Evolutionary conservation across 805 yeast genomes (phyloP).

Genomic region (Candida railenensis): DNA sequence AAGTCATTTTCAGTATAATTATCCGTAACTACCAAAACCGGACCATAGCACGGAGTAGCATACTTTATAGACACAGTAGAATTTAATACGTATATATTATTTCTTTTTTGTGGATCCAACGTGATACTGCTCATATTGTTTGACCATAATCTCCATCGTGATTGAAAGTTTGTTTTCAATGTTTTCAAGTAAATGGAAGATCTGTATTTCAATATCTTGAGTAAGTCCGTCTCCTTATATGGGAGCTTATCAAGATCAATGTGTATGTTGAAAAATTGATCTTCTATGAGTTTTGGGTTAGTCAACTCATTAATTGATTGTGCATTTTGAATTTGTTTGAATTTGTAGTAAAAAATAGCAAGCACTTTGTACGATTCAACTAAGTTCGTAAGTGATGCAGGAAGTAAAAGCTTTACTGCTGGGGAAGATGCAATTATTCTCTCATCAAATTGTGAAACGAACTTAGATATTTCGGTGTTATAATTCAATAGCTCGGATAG

Average conservation of each 20-base stretch:
- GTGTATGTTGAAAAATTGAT: conserved; percentile 23
- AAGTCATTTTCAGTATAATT: conserved; percentile 90
- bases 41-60: conserved; percentile 92
- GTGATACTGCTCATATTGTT: conserved; percentile 36
- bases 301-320: conserved; percentile 19
- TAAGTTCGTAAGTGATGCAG: conserved; percentile 57
- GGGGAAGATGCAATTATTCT: conserved; percentile 82
- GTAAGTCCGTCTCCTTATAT: conserved; percentile 30
- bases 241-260: conserved; percentile 35
- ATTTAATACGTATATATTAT: conserved; percentile 72
- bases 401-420: conserved; percentile 70
- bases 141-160: conserved; percentile 48
- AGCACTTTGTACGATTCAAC: conserved; percentile 49
- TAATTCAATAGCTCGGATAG: neutral
- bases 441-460: conserved; percentile 36
- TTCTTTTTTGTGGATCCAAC: conserved; percentile 56
- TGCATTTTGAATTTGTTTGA: conserved; percentile 18
- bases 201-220: conserved; percentile 35
- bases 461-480: conserved; percentile 31
- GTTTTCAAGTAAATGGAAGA: conserved; percentile 36
- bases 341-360: conserved; percentile 16
- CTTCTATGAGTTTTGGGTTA: conserved; percentile 22
- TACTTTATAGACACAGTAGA: conserved; percentile 81
- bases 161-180: conserved; percentile 50
- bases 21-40: conserved; percentile 78